Evolutionary conservation across 352 stramenopile species (phyloP), one percentile per base, ranked within the genome.

Genomic region (Phytophthora sp.): DNA sequence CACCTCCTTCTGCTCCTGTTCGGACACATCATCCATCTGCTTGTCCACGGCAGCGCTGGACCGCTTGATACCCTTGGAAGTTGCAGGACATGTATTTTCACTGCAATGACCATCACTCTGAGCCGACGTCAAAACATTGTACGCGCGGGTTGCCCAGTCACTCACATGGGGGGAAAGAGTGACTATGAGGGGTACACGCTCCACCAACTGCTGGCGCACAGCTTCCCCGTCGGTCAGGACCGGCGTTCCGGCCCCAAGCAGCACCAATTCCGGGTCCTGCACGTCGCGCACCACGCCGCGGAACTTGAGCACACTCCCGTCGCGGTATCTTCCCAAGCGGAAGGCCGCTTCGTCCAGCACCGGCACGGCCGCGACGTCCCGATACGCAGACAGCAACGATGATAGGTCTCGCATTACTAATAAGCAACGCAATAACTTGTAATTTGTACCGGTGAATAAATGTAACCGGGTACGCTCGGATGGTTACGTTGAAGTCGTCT

Each of bases 261-360:
- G 44, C 46, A 93, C 82, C 13, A 93, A 58, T 66, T 93, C 85
- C 4, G 85, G 83, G 66, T 92, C 83, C 31, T 85, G 78, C 53
- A 93, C 80, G 59, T 92, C 83, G 45, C 77, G 69, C n/a, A 93
- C 70, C 29, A 91, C 76, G 29, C 85, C 85, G 45, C 83, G 85
- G 59, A 91, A 89, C 33, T 75, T 74, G 53, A 93, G 73, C 55
- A 88, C 39, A 12, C 66, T 66, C 18, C 80, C 84, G 39, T 91
- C 76, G 30, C 56, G 57, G 67, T 93, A 93, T 42, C 45, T 67
- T 18, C 85, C 85, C 7, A 63, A 24, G 0, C 52, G 63, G 56
- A 91, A 90, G 11, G 54, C 50, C 13, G 52, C 52, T n/a, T 89
- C 73, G 20, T 83, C 69, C 50, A 93, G 80, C 36, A 89, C 65